Evolutionary conservation across 441 rosid genomes (phyloP).

Genomic region (Erysimum cheiri): DNA sequence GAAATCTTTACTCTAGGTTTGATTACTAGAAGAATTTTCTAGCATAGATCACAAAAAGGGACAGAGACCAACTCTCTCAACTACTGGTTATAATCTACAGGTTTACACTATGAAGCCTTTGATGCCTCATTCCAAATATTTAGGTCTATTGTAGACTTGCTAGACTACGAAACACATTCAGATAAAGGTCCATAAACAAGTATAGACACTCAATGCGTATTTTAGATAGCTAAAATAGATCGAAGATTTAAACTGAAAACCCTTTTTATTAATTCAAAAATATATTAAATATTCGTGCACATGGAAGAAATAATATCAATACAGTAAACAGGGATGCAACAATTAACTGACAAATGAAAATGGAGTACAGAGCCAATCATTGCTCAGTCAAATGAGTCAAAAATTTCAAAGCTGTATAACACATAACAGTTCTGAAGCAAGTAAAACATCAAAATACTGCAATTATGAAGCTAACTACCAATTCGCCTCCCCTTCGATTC

Average conservation of each 20-base stretch:
- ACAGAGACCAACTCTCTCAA: slow-evolving; percentile 14
- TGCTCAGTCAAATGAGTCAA: slow-evolving; percentile 1
- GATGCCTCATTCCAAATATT: slow-evolving; percentile 13
- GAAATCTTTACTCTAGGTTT: slow-evolving; percentile 17
- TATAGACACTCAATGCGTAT: background rate
- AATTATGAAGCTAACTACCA: slow-evolving; percentile 12
- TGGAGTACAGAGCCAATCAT: slow-evolving; percentile 16
- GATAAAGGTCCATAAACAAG: slow-evolving; percentile 1
- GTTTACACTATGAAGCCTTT: slow-evolving; percentile 8
- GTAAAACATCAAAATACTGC: slow-evolving; percentile 1
- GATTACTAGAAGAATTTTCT: slow-evolving; percentile 27
- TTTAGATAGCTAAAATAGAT: background rate
- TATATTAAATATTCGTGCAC: background rate
- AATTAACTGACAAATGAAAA: slow-evolving; percentile 1
- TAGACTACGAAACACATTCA: slow-evolving; percentile 20
- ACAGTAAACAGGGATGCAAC: slow-evolving; percentile 16
- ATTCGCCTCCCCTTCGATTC: slow-evolving; percentile 2
- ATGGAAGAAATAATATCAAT: slow-evolving; percentile 5
- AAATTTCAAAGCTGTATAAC: slow-evolving; percentile 9
- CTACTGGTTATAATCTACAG: slow-evolving; percentile 20
- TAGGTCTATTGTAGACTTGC: slow-evolving; percentile 20
- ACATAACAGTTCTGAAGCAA: slow-evolving; percentile 5
- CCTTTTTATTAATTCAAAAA: slow-evolving; percentile 11
- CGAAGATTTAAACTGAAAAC: background rate
- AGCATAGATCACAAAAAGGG: slow-evolving; percentile 16